Percentiles rank a stretch among this genome's conserved stretches.
phyloP scores from a whole-genome alignment of 2,329 filamentous ascomycete species.

The Eutypa lata region DNA sequence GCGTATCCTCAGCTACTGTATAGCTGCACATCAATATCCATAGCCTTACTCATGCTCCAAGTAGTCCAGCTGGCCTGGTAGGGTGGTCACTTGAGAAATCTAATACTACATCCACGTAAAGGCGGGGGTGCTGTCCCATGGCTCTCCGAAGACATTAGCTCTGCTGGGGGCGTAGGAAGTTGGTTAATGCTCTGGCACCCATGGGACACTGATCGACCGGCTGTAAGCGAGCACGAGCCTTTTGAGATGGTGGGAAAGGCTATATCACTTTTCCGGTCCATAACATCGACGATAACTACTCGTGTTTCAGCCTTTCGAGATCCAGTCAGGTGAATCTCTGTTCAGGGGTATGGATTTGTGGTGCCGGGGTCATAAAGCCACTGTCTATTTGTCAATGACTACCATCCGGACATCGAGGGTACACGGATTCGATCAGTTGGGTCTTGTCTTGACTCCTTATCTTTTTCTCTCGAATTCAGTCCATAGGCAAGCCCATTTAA shows the following conservation, averaged over 20 bases:
- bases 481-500: background rate
- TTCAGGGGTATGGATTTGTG: background rate
- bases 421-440: too few species aligned
- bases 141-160: slow-evolving; percentile 15
- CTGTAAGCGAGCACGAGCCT: slow-evolving; percentile 7
- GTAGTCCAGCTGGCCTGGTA: background rate
- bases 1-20: background rate
- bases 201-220: slow-evolving; percentile 10
- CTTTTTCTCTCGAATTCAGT: background rate
- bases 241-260: slow-evolving; percentile 6
- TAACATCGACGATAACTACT: background rate
- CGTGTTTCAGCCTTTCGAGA: background rate
- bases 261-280: slow-evolving; percentile 8
- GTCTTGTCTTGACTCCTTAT: background rate
- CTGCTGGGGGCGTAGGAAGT: slow-evolving; percentile 16
- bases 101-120: background rate
- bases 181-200: slow-evolving; percentile 14
- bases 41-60: slow-evolving; percentile 13
- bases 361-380: background rate
- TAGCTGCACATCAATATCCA: background rate
- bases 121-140: slow-evolving; percentile 13
- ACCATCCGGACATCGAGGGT: too few species aligned
- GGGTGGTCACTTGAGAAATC: background rate
- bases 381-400: background rate
- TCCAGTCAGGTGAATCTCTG: background rate